Evolutionary conservation across 495 filamentous ascomycete genomes (phyloP), one percentile per base, ranked within the genome.

Genomic region (Aspergillus mulundensis): DNA sequence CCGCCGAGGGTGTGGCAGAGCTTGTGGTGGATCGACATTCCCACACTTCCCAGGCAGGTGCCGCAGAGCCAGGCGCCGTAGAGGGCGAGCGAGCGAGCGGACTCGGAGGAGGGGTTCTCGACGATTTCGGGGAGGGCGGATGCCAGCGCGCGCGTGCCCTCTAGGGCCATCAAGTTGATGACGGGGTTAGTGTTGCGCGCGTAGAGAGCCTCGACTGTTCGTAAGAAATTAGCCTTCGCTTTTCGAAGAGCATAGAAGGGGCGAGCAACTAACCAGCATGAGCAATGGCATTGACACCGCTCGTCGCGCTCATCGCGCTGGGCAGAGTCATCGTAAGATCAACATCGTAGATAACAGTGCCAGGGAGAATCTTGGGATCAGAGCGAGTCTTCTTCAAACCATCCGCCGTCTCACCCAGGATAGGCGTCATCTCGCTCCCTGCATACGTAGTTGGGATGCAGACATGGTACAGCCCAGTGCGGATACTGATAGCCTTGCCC

Each of bases 21-120:
- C 62, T 88, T 88, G 65, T 87, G 85, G 63, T 88, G 85, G 16
- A 89, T 77, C 15, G 83, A 77, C 85, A 88, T 87, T 32, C 83
- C 84, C 8, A 87, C 84, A 61, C 76, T 80, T 16, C 85, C 84
- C 0, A 86, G 72, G 56, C 84, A 87, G 18, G 72, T 76, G 20
- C 81, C 82, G 60, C 84, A 87, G 3, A 87, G 80, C 83, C 83
- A 87, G 20, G 84, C 84, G 32, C 84, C 85, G 57, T 87, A 87
- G 4, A 84, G 77, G 1, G 84, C 85, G 1, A 69, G 60, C n/a
- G 77, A 75, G 1, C 85, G 79, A 2, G 82, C 84, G 3, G 70
- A 70, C 53, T 66, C 58, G 21, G 76, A 76, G 5, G 66, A 66
- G 1, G 82, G 77, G 34, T 80, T 70, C 39, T 73, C 66, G 30